phyloP scores from a whole-genome alignment of 2,329 filamentous ascomycete species.

The Fusarium pseudonygamai region DNA sequence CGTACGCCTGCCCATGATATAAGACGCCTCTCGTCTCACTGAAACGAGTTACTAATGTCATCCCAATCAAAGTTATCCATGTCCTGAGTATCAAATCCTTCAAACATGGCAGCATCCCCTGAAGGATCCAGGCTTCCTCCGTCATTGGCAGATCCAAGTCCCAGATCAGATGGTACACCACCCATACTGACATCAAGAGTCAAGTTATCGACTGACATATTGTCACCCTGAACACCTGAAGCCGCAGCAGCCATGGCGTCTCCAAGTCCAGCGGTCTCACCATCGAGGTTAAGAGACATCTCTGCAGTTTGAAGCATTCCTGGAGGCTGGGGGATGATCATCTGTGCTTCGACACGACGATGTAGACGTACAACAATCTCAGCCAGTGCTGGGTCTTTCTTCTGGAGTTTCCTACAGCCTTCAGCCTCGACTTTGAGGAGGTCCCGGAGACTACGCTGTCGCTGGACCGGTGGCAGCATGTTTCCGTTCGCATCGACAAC shows the following conservation, averaged over 20 bases:
- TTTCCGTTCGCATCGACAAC: constrained; percentile 50
- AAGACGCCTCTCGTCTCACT: neutral
- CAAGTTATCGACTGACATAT: constrained; percentile 52
- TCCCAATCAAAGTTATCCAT: constrained; percentile 49
- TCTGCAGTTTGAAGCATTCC: constrained; percentile 55
- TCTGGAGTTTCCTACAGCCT: constrained; percentile 65
- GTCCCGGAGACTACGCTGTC: constrained; percentile 66
- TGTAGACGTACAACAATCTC: constrained; percentile 71
- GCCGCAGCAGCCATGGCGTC: constrained; percentile 57
- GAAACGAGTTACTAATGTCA: constrained; percentile 13
- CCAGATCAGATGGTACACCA: constrained; percentile 50
- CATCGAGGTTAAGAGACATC: constrained; percentile 53
- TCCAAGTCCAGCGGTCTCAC: constrained; percentile 50
- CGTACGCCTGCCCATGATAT: constrained; percentile 4
- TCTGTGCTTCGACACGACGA: constrained; percentile 72
- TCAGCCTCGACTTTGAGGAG: constrained; percentile 67
- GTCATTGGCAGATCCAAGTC: constrained; percentile 49
- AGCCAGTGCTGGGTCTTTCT: constrained; percentile 64
- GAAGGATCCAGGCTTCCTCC: constrained; percentile 46
- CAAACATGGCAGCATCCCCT: constrained; percentile 53
- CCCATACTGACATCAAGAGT: constrained; percentile 60
- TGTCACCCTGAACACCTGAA: constrained; percentile 52
- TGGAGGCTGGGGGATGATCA: constrained; percentile 56
- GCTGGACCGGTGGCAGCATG: constrained; percentile 52
- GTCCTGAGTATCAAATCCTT: constrained; percentile 47